Percentiles rank a stretch among this genome's conserved stretches.
phyloP scores from a whole-genome alignment of 2,329 filamentous ascomycete genomes.

The Botrytis pseudocinerea region DNA sequence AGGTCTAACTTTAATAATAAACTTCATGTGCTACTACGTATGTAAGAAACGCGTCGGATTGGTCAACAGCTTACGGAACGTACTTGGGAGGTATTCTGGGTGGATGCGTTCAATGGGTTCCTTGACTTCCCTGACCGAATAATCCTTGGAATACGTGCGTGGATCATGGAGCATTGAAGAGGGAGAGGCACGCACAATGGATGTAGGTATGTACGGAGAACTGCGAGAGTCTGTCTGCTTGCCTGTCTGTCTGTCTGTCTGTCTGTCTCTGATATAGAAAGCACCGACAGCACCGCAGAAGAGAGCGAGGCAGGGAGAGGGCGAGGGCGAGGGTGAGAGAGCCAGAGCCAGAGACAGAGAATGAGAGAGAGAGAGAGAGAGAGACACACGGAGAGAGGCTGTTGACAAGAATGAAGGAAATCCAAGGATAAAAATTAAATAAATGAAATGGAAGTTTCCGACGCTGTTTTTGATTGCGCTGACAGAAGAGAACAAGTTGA shows the following conservation, averaged over 20 bases:
- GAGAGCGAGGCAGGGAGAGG: not conserved
- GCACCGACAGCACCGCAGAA: not conserved
- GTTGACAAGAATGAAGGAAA: slow-evolving; percentile 12
- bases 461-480: slow-evolving; percentile 8
- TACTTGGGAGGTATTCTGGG: not conserved
- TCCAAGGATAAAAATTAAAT: slow-evolving; percentile 1
- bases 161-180: slow-evolving; percentile 12
- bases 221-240: not conserved
- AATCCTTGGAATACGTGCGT: slow-evolving; percentile 10
- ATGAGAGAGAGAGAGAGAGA: not conserved
- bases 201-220: not conserved
- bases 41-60: slow-evolving; percentile 22
- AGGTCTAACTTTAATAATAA: slow-evolving; percentile 5
- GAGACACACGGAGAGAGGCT: not conserved
- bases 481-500: not conserved
- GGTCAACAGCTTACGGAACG: slow-evolving; percentile 17
- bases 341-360: not conserved
- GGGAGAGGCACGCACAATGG: not conserved
- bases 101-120: slow-evolving; percentile 11
- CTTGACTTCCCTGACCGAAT: slow-evolving; percentile 6
- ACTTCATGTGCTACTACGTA: slow-evolving; percentile 15
- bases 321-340: not conserved
- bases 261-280: not conserved
- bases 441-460: not conserved
- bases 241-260: not conserved